These are phyloP conservation scores for Pseudogymnoascus sp. DNA, from an alignment of 2,329 filamentous ascomycete species.

Conservation along the genomic window DNA sequence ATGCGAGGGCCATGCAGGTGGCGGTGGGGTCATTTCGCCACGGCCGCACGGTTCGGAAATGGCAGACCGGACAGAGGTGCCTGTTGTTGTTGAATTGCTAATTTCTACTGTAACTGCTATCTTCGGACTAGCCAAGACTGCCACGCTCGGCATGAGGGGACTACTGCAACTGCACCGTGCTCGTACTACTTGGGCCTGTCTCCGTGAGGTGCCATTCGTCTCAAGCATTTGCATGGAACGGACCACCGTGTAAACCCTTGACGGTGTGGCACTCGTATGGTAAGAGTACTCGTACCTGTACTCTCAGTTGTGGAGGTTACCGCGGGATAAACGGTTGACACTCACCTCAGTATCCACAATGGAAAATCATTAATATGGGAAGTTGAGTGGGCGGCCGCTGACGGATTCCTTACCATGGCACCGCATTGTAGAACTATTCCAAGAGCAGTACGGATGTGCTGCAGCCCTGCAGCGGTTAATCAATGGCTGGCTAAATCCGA, in stretches of 20 bases:
- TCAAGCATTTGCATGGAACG: slow-evolving; percentile 1
- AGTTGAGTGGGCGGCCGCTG: background rate
- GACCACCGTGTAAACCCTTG: background rate
- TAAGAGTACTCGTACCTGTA: slow-evolving; percentile 1
- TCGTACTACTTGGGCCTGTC: background rate
- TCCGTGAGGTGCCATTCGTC: background rate
- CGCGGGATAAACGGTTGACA: background rate
- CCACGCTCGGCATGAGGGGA: background rate
- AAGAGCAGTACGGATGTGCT: background rate
- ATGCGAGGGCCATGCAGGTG: background rate
- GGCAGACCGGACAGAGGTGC: background rate
- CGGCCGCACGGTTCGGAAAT: background rate
- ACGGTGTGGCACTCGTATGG: background rate
- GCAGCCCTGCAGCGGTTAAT: slow-evolving; percentile 4
- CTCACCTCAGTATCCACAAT: slow-evolving; percentile 2
- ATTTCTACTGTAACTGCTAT: background rate
- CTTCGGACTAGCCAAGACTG: background rate
- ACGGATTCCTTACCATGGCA: slow-evolving; percentile 6
- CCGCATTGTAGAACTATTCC: background rate
- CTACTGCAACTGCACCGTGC: background rate
- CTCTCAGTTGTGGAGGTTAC: background rate
- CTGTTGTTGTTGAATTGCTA: background rate
- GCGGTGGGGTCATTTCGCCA: slow-evolving; percentile 4
- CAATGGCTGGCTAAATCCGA: background rate
- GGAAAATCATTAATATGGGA: slow-evolving; percentile 7